Evolutionary conservation across 1,284 basidiomycete species (phyloP), one percentile per base, ranked within the genome.

Genomic region (Sanghuangporus weigelae): DNA sequence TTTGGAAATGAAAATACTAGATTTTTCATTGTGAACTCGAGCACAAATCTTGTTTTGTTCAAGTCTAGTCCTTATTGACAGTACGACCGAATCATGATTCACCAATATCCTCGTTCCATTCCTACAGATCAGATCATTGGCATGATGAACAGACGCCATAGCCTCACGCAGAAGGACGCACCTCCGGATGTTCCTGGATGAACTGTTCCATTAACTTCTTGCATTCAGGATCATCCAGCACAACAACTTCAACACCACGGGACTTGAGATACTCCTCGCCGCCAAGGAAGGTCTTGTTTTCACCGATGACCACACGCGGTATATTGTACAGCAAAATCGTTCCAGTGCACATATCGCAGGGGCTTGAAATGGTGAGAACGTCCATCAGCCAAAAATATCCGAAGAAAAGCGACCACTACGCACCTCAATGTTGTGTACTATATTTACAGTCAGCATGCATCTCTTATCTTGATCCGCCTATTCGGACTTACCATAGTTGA

Each of bases 331-430:
- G 74, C 23, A 85, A 67, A 42, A 84, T 81, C 1, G 85, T 81
- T 11, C 84, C 85, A 1, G 82, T 79, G 67, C 86, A 87, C 85
- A 86, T 86, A 63, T 73, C 79, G 66, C 86, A 86, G 1, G 85
- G 86, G 62, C 82, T 84, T 57, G 21, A 58, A 19, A 62, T 39
- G 49, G 38, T 16, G 10, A 36, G 21, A 35, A 7, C 36, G 54
- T 60, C 19, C 6, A 38, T 60, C 1, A 5, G 39, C 7, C 26
- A 4, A 31, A 31, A 56, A 35, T 31, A 31, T 26, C 14, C 49
- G 19, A 21, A 38, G 12, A 11, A n/a, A 38, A 61, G 42, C 57
- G 39, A 44, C 21, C 35, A 36, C 11, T 16, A 38, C 68, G 40
- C 59, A 80, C 82, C 82, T 84, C 55, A 85, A 68, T 0, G 84